A percentile compares a stretch with the other conserved stretches of the same genome.
Conservation (phyloP, 2,329 filamentous ascomycete genomes). For the Mycosphaerella sp. region DNA sequence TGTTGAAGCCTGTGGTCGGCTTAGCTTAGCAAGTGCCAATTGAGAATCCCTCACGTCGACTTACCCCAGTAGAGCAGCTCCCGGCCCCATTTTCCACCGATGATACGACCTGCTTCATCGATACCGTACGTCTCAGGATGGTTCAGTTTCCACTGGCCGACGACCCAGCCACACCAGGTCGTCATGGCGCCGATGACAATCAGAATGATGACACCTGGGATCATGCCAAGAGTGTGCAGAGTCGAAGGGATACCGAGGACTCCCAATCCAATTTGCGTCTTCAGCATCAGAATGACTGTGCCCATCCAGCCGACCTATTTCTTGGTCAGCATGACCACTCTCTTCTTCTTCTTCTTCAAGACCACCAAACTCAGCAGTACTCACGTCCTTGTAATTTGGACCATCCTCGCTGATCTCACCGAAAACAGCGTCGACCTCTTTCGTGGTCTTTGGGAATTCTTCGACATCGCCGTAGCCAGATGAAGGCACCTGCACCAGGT, state of each 20-base stretch:
- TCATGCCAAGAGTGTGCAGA: slow-evolving; percentile 40
- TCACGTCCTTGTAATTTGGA: slow-evolving; percentile 24
- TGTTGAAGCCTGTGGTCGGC: background rate
- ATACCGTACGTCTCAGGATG: slow-evolving; percentile 53
- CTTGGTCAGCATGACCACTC: background rate
- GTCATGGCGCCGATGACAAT: slow-evolving; percentile 39
- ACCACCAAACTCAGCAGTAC: background rate
- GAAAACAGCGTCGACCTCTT: slow-evolving; percentile 16
- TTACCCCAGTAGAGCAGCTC: slow-evolving; percentile 39
- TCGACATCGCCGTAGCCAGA: slow-evolving; percentile 17
- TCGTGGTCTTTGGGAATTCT: slow-evolving; percentile 11
- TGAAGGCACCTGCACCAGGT: slow-evolving; percentile 16
- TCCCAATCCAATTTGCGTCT: slow-evolving; percentile 42
- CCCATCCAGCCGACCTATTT: slow-evolving; percentile 37
- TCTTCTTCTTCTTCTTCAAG: background rate
- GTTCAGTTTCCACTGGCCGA: slow-evolving; percentile 49
- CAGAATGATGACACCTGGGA: slow-evolving; percentile 46
- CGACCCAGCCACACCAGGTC: slow-evolving; percentile 45
- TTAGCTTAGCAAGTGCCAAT: background rate
- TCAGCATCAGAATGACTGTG: slow-evolving; percentile 42
- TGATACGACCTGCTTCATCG: slow-evolving; percentile 50
- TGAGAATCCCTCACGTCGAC: background rate
- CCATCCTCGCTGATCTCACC: slow-evolving; percentile 17
- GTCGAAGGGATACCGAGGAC: slow-evolving; percentile 47
- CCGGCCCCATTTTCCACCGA: slow-evolving; percentile 49